Percentiles rank a stretch among this genome's conserved stretches.
Conservation (phyloP, 495 filamentous ascomycete species). For the Saxispiralis lemnorum region DNA sequence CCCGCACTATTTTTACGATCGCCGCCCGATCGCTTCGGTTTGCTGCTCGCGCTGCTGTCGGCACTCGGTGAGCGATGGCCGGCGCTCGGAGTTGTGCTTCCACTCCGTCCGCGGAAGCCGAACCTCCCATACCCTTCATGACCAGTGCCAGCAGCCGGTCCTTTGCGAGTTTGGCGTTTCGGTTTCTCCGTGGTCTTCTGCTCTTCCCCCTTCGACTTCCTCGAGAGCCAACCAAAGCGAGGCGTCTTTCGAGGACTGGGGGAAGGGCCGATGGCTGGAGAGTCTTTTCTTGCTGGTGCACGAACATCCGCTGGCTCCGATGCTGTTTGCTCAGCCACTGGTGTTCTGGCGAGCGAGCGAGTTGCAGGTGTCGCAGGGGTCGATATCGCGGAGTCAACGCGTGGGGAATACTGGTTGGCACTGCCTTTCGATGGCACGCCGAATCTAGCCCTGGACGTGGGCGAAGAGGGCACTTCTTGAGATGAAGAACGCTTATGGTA, state of each 20-base stretch:
- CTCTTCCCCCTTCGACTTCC: slow-evolving; percentile 52
- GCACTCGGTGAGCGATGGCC: slow-evolving; percentile 40
- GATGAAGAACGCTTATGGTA: slow-evolving; percentile 25
- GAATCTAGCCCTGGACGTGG: slow-evolving; percentile 14
- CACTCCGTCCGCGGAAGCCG: slow-evolving; percentile 42
- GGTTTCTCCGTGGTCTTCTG: slow-evolving; percentile 31
- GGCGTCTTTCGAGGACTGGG: slow-evolving; percentile 26
- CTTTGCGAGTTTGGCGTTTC: slow-evolving; percentile 49
- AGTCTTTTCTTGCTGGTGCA: slow-evolving; percentile 1
- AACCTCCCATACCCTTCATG: slow-evolving; percentile 89
- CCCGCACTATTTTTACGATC: slow-evolving; percentile 37
- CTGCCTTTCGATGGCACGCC: slow-evolving; percentile 17
- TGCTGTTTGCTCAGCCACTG: too few relatives aligned
- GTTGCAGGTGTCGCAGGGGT: slow-evolving; percentile 8
- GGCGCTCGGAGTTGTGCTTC: slow-evolving; percentile 31
- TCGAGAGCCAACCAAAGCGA: slow-evolving; percentile 61
- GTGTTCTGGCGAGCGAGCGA: slow-evolving; percentile 11
- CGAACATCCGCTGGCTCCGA: too few relatives aligned
- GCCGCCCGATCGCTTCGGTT: slow-evolving; percentile 17
- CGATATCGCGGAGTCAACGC: slow-evolving; percentile 13
- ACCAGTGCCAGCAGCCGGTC: slow-evolving; percentile 79
- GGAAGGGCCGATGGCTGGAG: slow-evolving; percentile 5
- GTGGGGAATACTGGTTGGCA: slow-evolving; percentile 28
- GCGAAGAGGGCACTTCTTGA: slow-evolving; percentile 13
- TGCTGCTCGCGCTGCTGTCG: slow-evolving; percentile 30